These are phyloP conservation scores for Avena insularis DNA, from an alignment of 176 grass and related monocot genomes.

Conservation along the genomic window DNA sequence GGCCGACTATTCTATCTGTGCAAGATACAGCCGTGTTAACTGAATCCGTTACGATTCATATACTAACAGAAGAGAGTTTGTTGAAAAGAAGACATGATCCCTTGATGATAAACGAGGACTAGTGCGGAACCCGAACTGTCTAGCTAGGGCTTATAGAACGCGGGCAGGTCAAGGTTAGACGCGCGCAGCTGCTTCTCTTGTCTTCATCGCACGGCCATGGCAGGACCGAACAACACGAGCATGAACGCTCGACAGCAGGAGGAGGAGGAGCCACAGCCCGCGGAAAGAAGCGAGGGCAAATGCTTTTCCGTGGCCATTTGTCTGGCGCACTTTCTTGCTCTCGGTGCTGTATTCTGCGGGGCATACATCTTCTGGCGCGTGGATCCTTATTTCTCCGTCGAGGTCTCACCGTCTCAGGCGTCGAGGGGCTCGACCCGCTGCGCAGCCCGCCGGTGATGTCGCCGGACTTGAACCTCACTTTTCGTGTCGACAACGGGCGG, in stretches of 20 bases:
- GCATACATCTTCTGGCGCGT: conserved; percentile 1
- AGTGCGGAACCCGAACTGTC: not conserved
- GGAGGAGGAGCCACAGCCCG: not conserved
- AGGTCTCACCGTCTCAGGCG: not conserved
- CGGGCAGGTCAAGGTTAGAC: not conserved
- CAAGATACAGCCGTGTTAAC: not conserved
- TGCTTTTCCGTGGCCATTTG: not conserved
- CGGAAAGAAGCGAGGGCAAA: not conserved
- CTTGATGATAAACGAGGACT: not conserved
- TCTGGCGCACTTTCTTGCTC: not conserved
- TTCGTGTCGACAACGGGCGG: not conserved
- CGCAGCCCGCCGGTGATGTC: not conserved
- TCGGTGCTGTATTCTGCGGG: not conserved
- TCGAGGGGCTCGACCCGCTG: not conserved
- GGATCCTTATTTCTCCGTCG: not conserved
- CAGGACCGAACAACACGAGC: not conserved
- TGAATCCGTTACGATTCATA: not conserved
- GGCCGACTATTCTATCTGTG: not conserved
- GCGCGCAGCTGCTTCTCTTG: not conserved
- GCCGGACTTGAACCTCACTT: not conserved
- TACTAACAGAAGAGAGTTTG: no score
- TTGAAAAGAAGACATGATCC: not conserved
- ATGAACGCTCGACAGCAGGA: not conserved
- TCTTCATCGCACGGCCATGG: not conserved
- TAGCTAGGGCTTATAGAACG: not conserved